Evolutionary conservation across 768 basidiomycete species (phyloP).

Genomic region (Rhizopogon vesiculosus): DNA sequence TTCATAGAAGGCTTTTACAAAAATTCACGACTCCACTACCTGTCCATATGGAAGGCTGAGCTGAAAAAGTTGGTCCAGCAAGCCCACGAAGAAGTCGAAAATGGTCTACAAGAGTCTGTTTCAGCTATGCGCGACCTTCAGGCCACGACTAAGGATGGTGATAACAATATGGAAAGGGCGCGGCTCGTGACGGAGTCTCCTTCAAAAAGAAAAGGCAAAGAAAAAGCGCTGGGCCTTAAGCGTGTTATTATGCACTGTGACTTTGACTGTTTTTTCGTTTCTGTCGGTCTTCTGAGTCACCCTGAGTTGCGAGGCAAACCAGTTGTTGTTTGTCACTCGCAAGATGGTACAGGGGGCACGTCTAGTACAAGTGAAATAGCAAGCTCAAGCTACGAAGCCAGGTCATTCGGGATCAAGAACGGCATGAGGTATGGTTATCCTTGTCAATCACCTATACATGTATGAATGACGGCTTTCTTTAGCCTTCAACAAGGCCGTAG

Average conservation of each 20-base stretch:
- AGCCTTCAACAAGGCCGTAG: slow-evolving; percentile 79
- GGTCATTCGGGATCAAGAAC: slow-evolving; percentile 82
- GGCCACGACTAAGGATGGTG: slow-evolving; percentile 2
- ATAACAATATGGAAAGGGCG: slow-evolving; percentile 50
- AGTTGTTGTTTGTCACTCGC: slow-evolving; percentile 93
- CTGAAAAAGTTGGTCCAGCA: slow-evolving; percentile 73
- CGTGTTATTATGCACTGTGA: slow-evolving; percentile 88
- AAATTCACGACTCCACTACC: slow-evolving; percentile 89
- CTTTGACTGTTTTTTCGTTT: slow-evolving; percentile 97
- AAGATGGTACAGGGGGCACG: slow-evolving; percentile 63
- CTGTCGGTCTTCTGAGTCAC: slow-evolving; percentile 76
- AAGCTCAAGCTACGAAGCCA: slow-evolving; percentile 90
- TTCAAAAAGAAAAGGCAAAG: slow-evolving; percentile 45
- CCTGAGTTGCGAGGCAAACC: slow-evolving; percentile 86
- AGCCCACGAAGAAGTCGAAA: slow-evolving; percentile 71
- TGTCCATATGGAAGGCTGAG: slow-evolving; percentile 91
- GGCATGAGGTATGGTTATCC: slow-evolving; percentile 77
- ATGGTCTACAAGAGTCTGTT: slow-evolving; percentile 13
- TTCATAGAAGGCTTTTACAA: slow-evolving; percentile 84
- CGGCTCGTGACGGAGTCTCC: slow-evolving; percentile 47
- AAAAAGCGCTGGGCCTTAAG: slow-evolving; percentile 42
- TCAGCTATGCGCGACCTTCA: neutral
- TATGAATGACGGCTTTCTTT: slow-evolving; percentile 4
- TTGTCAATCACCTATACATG: neutral
- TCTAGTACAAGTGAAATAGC: slow-evolving; percentile 94